Percentiles rank a stretch among this genome's conserved stretches.
phyloP scores from a whole-genome alignment of 306 rosid genomes.

The Cucumis hystrix region DNA sequence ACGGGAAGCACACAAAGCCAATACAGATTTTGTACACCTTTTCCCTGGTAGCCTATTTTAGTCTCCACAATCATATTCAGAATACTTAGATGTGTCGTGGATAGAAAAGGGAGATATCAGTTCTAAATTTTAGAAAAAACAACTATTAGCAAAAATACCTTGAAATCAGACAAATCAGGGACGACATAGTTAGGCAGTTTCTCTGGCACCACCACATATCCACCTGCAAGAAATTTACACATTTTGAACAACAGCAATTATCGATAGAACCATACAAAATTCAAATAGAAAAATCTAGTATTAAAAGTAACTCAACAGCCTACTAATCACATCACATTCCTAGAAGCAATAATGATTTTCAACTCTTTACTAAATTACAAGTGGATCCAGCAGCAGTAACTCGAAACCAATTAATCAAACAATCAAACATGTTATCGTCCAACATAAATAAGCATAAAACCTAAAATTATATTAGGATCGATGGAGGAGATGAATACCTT shows the following conservation, averaged over 20 bases:
- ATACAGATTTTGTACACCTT: background rate
- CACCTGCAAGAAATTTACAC: constrained; percentile 14
- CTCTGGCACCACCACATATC: constrained; percentile 22
- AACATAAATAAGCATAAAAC: background rate
- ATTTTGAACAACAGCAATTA: background rate
- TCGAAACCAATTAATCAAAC: background rate
- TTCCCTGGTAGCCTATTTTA: background rate
- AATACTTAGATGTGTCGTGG: background rate
- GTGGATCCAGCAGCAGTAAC: background rate
- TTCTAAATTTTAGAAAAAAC: background rate
- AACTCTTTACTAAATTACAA: background rate
- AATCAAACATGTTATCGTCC: no score
- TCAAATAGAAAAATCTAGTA: background rate
- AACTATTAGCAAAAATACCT: constrained; percentile 10
- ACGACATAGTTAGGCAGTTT: constrained; percentile 26
- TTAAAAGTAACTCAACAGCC: background rate
- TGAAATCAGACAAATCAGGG: constrained; percentile 26
- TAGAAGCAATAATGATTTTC: background rate
- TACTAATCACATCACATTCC: background rate
- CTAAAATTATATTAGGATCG: background rate
- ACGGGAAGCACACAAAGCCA: background rate
- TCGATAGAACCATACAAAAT: background rate
- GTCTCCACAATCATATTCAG: background rate
- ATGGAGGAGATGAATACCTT: constrained; percentile 28
- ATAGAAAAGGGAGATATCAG: background rate